Base-by-base conservation (phyloP, 2,329 filamentous ascomycete species). In the Talaromyces albobiverticillius region DNA sequence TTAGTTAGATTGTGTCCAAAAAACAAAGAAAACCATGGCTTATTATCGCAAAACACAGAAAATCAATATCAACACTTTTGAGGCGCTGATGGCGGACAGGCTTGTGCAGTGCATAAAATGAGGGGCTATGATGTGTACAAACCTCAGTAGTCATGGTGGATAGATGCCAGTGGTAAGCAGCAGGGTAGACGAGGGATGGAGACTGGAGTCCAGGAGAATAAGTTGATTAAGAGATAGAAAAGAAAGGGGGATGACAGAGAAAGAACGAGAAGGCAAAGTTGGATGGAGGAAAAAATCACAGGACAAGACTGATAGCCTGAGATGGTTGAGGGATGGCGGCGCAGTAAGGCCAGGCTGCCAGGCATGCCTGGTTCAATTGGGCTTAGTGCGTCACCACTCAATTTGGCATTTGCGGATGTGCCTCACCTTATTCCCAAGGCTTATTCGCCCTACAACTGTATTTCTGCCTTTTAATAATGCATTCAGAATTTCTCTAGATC, bases 121-220 rank as follows among this genome's bases (percentile, higher is more conserved):
- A 55, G 53, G 56, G 56, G 56, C 25, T 46, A 45, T 50, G 51
- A 40, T 40, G 46, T 62, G 59, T 61, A 78, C 82, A 68, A 81
- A 85, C 82, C 77, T 85, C 82, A 76, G 79, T 81, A 72, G 80
- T 79, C 82, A 85, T 85, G 70, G 68, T 82, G 71, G 66, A 60
- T 63, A 62, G 31, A 22, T 46, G 41, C 36, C 42, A 59, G 42
- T 54, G 51, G 48, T 43, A 46, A 52, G 38, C 10, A 51, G 51
- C 45, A 41, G 41, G 23, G n/a, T 22, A 46, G 23, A 38, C 18
- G 26, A 20, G 13, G 11, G 40, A 13, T 18, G 32, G 22, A 40
- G 29, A 32, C 25, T 46, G 22, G 41, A 38, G 32, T 41, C 18
- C 25, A 26, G 20, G 13, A 10, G 14, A 6, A 25, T 13, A 16